Base-by-base conservation (phyloP, 1,284 basidiomycete genomes). In the Lentinula novae-zelandiae region DNA sequence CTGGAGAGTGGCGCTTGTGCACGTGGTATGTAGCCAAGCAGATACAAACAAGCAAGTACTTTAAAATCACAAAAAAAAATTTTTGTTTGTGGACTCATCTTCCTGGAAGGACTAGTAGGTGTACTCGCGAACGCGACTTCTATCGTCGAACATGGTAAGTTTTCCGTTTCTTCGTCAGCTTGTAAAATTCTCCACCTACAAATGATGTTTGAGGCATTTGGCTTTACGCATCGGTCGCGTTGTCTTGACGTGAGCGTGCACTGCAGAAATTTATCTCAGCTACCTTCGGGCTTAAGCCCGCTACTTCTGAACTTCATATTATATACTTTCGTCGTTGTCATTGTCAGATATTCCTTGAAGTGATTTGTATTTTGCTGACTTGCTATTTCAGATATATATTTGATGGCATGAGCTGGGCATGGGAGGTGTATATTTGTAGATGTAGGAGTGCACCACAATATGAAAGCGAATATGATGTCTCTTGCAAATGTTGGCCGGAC, bases 191-290 rank as follows among this genome's bases (percentile, higher is more conserved):
- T 57, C 38, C 34, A 57, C 64, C 49, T 61, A 54, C 66, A 71
- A 61, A 85, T 87, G 89, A 91, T 91, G 89, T 87, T 90, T 90
- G 89, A 91, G 89, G 89, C 89, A 91, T 91, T 91, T 91, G 89
- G 89, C 89, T 91, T 91, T 90, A 91, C 65, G 87, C 81, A 76
- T 38, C 46, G 33, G 27, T 27, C 20, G 44, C 8, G 55, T 57
- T 36, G 55, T 57, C 55, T 57, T 57, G 55, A 49, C 40, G 44
- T 81, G 82, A 76, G 73, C 69, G 20, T 75, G 76, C 77, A 72
- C 65, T 63, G 78, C 74, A 78, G 78, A 80, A 76, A 78, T 64
- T 68, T 70, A 77, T 71, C 78, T 80, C 78, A 80, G 78, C 78
- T 80, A 80, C 78, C 78, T 80, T 79, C 77, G 75, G 75, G 73